Conservation (phyloP, 495 filamentous ascomycete genomes). For the Aspergillus ellipticus region DNA sequence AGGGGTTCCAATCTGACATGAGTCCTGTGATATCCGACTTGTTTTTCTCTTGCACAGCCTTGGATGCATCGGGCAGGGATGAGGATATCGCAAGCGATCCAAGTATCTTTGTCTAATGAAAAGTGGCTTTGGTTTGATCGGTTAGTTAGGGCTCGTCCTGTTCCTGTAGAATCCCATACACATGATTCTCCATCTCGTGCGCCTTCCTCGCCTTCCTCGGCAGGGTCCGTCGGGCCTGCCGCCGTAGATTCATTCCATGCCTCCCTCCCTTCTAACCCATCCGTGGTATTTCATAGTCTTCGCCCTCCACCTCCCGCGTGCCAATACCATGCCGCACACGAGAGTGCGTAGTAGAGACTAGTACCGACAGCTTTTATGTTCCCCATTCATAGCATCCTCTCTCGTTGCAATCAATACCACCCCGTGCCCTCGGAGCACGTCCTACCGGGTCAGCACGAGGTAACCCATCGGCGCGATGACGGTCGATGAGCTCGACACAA, state of each 20-base stretch:
- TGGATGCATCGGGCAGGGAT: conserved; percentile 30
- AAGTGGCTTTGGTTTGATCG: not conserved
- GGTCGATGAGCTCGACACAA: no score
- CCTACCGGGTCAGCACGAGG: no score
- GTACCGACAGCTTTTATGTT: not conserved
- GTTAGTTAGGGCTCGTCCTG: not conserved
- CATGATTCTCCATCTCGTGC: no score
- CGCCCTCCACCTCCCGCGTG: not conserved
- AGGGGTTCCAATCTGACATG: conserved; percentile 27
- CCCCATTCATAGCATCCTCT: not conserved
- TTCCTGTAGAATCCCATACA: no score
- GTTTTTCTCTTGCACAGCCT: conserved; percentile 33
- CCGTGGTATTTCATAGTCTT: no score
- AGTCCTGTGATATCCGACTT: conserved; percentile 46
- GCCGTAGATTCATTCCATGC: no score
- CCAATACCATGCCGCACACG: not conserved
- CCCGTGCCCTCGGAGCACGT: not conserved
- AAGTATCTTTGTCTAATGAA: conserved; percentile 10
- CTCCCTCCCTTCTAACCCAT: no score
- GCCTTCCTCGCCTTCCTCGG: not conserved
- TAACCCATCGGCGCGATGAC: not conserved
- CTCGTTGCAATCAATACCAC: no score
- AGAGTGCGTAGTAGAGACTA: not conserved
- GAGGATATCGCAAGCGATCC: conserved; percentile 37
- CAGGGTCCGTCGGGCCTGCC: not conserved